Evolutionary conservation across 768 basidiomycete species (phyloP), one percentile per base, ranked within the genome.

Genomic region (Pulveroboletus ravenelii): DNA sequence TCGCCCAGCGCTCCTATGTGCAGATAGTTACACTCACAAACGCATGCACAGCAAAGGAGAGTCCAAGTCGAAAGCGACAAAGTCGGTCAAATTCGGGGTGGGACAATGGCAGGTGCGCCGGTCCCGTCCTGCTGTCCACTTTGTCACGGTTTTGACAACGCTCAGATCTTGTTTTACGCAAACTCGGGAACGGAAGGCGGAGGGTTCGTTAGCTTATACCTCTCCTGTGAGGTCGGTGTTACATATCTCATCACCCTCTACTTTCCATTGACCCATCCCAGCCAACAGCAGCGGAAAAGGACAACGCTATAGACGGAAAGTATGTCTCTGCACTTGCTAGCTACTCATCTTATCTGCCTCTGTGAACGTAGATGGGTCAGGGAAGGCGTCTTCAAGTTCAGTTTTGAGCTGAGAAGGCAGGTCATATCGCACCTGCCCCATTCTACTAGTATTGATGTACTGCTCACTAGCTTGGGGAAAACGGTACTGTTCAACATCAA

Each of bases 361-460:
- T 12, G 27, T 47, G 32, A 3, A 8, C 30, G 5, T 51, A 91
- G 87, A 71, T 93, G 90, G 90, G 68, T 78, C n/a, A 79, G 91
- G 14, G 86, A 90, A 50, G 90, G 90, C 1, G 70, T 85, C n/a
- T 93, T 81, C 71, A 89, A 84, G 61, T 93, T 93, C 65, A 82
- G 78, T 52, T 92, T 93, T 58, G 90, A 92, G 62, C 72, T 93
- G 57, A 79, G 81, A 61, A 86, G 80, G 88, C 84, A 56, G 56
- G 63, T 18, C 27, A 27, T 41, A 17, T 14, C 14, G 23, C 32
- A 35, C 2, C 18, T 10, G 3, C 20, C 14, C 12, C 27, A 41
- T 42, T 10, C 25, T 18, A 7, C 37, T n/a, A 14, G 8, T 35
- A 27, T 5, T 10, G 35, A 59, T 15, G 1, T 13, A 1, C 12